These are phyloP conservation scores for Tetragonia tetragonoides DNA, from an alignment of 148 eudicot species.

Conservation along the genomic window DNA sequence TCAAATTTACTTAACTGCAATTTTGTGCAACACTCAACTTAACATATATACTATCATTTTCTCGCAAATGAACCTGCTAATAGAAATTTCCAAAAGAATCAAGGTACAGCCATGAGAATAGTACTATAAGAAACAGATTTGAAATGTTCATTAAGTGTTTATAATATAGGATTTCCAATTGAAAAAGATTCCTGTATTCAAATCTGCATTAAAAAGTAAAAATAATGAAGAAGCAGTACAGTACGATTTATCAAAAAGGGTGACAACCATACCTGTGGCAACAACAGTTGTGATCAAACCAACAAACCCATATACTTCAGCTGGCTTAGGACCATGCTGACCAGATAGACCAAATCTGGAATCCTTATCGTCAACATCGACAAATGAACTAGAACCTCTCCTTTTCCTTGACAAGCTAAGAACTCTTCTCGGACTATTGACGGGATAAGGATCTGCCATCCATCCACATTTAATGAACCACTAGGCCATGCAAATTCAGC, in stretches of 20 bases:
- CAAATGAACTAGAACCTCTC: conserved; percentile 45
- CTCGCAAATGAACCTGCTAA: background rate
- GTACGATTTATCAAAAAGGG: background rate
- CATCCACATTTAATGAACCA: conserved; percentile 1
- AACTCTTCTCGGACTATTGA: conserved; percentile 84
- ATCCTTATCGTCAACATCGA: conserved; percentile 41
- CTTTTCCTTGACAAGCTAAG: conserved; percentile 72
- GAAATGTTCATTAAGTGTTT: too few species aligned
- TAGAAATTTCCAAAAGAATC: too few species aligned
- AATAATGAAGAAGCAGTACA: background rate
- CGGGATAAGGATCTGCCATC: conserved; percentile 61
- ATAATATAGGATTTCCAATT: background rate
- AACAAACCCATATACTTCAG: conserved; percentile 92
- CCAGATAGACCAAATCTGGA: conserved; percentile 70
- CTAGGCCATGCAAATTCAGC: conserved; percentile 5
- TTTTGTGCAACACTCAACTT: background rate
- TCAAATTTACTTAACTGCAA: background rate
- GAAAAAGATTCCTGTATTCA: conserved; percentile 6
- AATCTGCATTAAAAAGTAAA: background rate
- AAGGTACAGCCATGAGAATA: background rate
- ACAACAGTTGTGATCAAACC: conserved; percentile 85
- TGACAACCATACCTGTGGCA: conserved; percentile 52
- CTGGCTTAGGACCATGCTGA: conserved; percentile 80
- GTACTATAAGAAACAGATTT: background rate
- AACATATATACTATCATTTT: too few species aligned